Evolutionary conservation across 345 rosid genomes (phyloP).

Genomic region (Ricinus communis): DNA sequence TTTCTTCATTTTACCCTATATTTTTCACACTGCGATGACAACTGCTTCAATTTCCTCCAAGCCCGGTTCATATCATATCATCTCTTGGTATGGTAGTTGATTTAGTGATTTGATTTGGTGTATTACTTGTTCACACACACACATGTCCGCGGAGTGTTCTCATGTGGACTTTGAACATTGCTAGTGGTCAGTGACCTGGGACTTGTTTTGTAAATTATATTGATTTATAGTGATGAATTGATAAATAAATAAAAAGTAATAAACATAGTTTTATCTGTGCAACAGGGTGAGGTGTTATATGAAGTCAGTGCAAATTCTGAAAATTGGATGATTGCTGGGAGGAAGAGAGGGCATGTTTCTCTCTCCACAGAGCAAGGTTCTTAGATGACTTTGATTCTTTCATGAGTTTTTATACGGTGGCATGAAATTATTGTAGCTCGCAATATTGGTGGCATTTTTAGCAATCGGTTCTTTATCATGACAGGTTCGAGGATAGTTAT

Average conservation of each 20-base stretch:
- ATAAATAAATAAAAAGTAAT: background rate
- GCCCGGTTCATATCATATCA: background rate
- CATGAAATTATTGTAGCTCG: background rate
- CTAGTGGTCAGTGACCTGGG: background rate
- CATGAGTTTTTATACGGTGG: background rate
- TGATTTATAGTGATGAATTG: background rate
- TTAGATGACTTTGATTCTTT: slow-evolving; percentile 11
- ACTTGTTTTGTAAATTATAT: too few species aligned
- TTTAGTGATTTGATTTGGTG: background rate
- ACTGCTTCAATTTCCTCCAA: slow-evolving; percentile 4
- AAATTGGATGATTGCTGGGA: slow-evolving; percentile 98
- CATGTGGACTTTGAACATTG: background rate
- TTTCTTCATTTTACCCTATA: background rate
- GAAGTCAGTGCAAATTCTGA: slow-evolving; percentile 75
- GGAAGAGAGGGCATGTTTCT: slow-evolving; percentile 83
- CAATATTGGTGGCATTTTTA: background rate
- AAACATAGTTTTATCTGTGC: slow-evolving; percentile 16
- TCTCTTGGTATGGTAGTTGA: slow-evolving; percentile 1
- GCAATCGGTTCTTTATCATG: background rate
- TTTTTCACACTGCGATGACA: background rate
- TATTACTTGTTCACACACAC: background rate
- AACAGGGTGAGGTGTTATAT: slow-evolving; percentile 76
- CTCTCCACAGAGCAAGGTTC: slow-evolving; percentile 73
- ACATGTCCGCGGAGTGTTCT: too few species aligned
- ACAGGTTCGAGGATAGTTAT: slow-evolving; percentile 77